Evolutionary conservation across 208 protist genomes (phyloP).

Genomic region (Jaenimonas drosophilae): DNA sequence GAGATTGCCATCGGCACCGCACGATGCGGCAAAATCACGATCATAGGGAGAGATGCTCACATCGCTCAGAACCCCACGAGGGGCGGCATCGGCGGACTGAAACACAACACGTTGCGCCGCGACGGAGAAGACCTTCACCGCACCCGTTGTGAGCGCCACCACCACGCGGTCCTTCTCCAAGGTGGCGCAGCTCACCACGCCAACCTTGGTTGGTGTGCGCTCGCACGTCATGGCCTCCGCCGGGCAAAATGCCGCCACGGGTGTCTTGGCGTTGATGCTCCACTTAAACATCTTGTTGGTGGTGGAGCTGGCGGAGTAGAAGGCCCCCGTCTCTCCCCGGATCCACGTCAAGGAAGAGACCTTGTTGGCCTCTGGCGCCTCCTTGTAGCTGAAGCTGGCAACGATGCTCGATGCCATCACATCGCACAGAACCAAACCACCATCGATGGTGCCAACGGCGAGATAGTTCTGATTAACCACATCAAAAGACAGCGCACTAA

Average conservation of each 20-base stretch:
- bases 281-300: conserved; percentile 56
- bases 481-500: conserved; percentile 61
- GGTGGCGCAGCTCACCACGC: conserved; percentile 24
- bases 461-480: conserved; percentile 52
- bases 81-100: conserved; percentile 14
- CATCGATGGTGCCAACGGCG: conserved; percentile 62
- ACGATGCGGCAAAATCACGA: conserved; percentile 65
- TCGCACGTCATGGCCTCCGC: conserved; percentile 5
- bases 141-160: conserved; percentile 53
- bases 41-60: conserved; percentile 68
- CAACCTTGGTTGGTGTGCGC: conserved; percentile 1
- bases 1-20: conserved; percentile 75
- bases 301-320: conserved; percentile 60
- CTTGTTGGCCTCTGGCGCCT: conserved; percentile 17
- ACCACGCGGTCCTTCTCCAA: conserved; percentile 44
- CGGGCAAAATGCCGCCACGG: conserved; percentile 20
- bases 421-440: conserved; percentile 53
- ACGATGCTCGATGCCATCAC: conserved; percentile 18
- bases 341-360: conserved; percentile 68
- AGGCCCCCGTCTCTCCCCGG: conserved; percentile 34
- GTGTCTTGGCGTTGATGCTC: conserved; percentile 44
- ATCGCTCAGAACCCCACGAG: conserved; percentile 36
- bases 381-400: conserved; percentile 42
- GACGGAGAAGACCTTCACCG: conserved; percentile 70
- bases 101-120: conserved; percentile 34